Percentiles rank a stretch among this genome's conserved stretches.
phyloP scores from a whole-genome alignment of 176 grass and related monocot species.

The Paspalum vaginatum region DNA sequence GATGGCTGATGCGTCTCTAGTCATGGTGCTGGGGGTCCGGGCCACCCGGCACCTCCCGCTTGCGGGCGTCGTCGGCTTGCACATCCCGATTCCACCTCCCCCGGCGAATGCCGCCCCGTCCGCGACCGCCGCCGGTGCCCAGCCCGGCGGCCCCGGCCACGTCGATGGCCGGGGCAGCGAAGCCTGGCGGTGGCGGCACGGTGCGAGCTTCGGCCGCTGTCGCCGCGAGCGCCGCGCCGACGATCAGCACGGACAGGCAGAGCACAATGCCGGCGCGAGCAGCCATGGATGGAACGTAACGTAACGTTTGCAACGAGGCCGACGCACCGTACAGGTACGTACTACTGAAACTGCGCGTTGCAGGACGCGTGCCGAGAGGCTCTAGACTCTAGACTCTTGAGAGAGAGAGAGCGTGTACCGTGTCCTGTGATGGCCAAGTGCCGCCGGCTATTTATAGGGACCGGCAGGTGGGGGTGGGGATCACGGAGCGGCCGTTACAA shows the following conservation, averaged over 20 bases:
- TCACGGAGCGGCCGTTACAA: constrained; percentile 33
- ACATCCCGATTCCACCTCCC: constrained; percentile 42
- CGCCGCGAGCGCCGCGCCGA: constrained; percentile 27
- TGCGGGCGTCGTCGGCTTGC: constrained; percentile 30
- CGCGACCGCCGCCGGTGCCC: not conserved
- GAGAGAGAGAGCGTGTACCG: not conserved
- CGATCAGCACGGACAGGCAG: constrained; percentile 37
- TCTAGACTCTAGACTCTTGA: not conserved
- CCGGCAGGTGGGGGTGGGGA: not conserved
- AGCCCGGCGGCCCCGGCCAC: not conserved
- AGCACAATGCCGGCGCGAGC: constrained; percentile 38
- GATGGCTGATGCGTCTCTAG: constrained; percentile 3
- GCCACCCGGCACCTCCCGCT: constrained; percentile 69
- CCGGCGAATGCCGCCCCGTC: constrained; percentile 5
- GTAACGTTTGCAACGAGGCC: not conserved
- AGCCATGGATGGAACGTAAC: constrained; percentile 14
- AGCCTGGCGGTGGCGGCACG: not conserved
- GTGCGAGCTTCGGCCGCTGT: constrained; percentile 22
- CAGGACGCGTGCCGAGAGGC: not conserved
- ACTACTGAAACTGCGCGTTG: not conserved
- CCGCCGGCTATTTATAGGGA: constrained; percentile 34
- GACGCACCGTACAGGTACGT: not conserved
- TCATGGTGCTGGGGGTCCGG: constrained; percentile 77
- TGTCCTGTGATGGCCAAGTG: constrained; percentile 31
- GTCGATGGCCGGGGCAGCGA: not conserved